Percentiles rank a stretch among this genome's conserved stretches.
These are phyloP conservation scores for Abelmoschus esculentus DNA, from an alignment of 345 rosid species.

Conservation along the genomic window DNA sequence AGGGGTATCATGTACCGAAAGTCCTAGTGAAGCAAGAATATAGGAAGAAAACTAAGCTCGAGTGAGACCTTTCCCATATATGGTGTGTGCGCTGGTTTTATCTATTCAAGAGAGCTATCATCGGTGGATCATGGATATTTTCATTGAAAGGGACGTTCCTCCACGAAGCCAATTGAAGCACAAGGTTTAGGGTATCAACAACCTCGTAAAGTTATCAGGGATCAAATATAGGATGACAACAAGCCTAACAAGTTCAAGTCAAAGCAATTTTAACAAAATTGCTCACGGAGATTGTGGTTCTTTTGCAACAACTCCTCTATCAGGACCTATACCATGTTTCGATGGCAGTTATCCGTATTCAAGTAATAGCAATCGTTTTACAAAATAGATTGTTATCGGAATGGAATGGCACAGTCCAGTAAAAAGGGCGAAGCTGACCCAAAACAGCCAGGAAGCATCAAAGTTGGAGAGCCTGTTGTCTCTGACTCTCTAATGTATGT, in stretches of 20 bases:
- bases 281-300: slow-evolving; percentile 8
- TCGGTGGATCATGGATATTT: slow-evolving; percentile 17
- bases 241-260: slow-evolving; percentile 5
- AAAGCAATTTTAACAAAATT: not conserved
- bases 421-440: slow-evolving; percentile 28
- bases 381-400: slow-evolving; percentile 30
- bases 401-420: slow-evolving; percentile 39
- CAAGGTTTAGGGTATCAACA: not conserved
- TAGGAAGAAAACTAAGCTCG: not conserved
- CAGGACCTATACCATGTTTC: slow-evolving; percentile 1
- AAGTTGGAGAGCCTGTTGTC: slow-evolving; percentile 13
- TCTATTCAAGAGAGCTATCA: slow-evolving; percentile 20
- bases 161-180: not conserved
- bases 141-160: slow-evolving; percentile 10
- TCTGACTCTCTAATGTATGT: too few relatives aligned
- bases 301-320: not conserved
- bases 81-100: slow-evolving; percentile 20
- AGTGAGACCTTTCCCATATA: not conserved
- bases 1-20: too few relatives aligned
- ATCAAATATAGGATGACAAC: not conserved
- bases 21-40: not conserved
- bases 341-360: not conserved
- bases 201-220: not conserved
- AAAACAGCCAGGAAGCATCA: slow-evolving; percentile 12
- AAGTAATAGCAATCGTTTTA: slow-evolving; percentile 14